A percentile compares a stretch with the other conserved stretches of the same genome.
phyloP scores from a whole-genome alignment of 768 basidiomycete species.

The Boletus sp. region DNA sequence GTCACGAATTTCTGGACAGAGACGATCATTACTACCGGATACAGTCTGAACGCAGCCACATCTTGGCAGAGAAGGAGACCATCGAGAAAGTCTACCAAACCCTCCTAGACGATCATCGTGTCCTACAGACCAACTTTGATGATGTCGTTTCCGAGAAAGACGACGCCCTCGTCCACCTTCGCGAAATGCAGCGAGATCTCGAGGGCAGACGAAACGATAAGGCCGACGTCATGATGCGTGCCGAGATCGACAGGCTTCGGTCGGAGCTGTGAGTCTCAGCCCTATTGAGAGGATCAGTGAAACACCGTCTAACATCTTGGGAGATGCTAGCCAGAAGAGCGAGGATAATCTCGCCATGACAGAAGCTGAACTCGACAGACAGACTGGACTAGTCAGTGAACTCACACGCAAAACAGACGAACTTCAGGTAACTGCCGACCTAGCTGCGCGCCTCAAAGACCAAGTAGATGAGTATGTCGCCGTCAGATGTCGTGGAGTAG shows the following conservation, averaged over 20 bases:
- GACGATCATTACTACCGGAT: constrained; percentile 88
- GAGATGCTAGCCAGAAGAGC: constrained; percentile 75
- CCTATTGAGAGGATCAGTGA: neutral
- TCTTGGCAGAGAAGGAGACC: constrained; percentile 81
- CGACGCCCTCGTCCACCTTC: constrained; percentile 62
- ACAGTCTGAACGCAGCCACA: constrained; percentile 73
- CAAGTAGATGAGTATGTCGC: constrained; percentile 81
- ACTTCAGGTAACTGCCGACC: constrained; percentile 70
- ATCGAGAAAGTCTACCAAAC: constrained; percentile 77
- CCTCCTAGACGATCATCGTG: constrained; percentile 71
- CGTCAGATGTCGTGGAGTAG: neutral
- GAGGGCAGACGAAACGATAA: constrained; percentile 65
- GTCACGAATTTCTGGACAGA: constrained; percentile 36
- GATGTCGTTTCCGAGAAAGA: constrained; percentile 77
- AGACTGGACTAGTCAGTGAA: constrained; percentile 62
- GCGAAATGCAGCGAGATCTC: constrained; percentile 54
- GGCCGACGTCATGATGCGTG: constrained; percentile 70
- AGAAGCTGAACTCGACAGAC: constrained; percentile 82
- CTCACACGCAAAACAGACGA: constrained; percentile 80
- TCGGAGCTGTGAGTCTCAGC: constrained; percentile 70
- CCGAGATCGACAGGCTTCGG: constrained; percentile 79
- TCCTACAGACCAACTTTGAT: constrained; percentile 72
- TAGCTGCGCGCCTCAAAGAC: constrained; percentile 80
- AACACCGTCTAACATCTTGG: constrained; percentile 25
- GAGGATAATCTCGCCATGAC: constrained; percentile 85